Evolutionary conservation across 495 filamentous ascomycete species (phyloP), one percentile per base, ranked within the genome.

Genomic region (Cercophora sp.): DNA sequence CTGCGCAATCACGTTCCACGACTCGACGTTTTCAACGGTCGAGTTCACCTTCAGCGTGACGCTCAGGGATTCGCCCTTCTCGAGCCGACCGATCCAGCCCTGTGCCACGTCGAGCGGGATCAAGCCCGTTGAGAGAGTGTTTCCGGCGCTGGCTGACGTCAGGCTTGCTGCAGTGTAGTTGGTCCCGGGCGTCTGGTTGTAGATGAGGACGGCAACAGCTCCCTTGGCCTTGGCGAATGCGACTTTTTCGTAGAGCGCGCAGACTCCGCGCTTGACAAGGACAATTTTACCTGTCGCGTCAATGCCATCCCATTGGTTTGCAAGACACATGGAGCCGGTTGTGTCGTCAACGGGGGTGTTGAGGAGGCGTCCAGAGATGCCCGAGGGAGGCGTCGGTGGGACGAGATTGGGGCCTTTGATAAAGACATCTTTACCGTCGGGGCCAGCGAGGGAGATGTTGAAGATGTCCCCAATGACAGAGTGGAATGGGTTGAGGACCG

Each of bases 1-100:
- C 58, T 81, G 77, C 2, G 84, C 81, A 51, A 88, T 73, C 16
- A 89, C 79, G 55, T 89, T 88, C 71, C 76, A 75, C 13, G 69
- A 81, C 8, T 71, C 75, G 13, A 74, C 67, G 37, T 70, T 72
- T 43, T 80, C 71, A 23, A 73, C 54, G 29, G 72, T 59, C 26
- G 71, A 63, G 50, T 82, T 63, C 8, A 69, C 67, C 8, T 57
- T 35, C 34, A 67, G 37, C 1, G 40, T 60, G 26, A 51, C 62
- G 0, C 19, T 42, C 11, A 67, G 55, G 9, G 45, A 40, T 5
- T 60, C 56, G 16, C 77, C 77, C 0, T 52, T 61, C 9, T 50
- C 58, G 15, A 82, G 56, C 2, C 65, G 62, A n/a, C 54, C 63
- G 8, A 78, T 54, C 19, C 86, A 61, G 1, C 63, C 63, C 23